Evolutionary conservation across 1,139 yeast species (phyloP).

Genomic region (Hyphopichia khmerensis): DNA sequence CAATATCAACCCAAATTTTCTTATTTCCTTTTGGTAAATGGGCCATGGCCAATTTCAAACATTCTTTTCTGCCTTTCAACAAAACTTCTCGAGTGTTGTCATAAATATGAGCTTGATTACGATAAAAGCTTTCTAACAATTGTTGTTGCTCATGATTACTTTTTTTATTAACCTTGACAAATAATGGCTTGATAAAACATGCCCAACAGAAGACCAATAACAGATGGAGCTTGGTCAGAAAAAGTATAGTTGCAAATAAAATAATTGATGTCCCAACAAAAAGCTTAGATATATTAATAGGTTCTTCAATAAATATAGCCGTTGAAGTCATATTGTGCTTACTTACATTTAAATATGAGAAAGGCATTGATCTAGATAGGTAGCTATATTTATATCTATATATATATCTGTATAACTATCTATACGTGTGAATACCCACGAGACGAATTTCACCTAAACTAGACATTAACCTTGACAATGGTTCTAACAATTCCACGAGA

Average conservation of each 20-base stretch:
- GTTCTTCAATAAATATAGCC: conserved; percentile 5
- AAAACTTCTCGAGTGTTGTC: conserved; percentile 66
- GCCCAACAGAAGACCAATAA: conserved; percentile 43
- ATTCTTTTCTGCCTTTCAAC: conserved; percentile 69
- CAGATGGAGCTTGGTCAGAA: conserved; percentile 23
- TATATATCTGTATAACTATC: not conserved
- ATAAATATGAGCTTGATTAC: conserved; percentile 73
- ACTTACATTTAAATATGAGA: too few relatives aligned
- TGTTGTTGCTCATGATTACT: conserved; percentile 53
- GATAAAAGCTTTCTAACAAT: conserved; percentile 69
- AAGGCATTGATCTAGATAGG: too few relatives aligned
- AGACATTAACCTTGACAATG: too few relatives aligned
- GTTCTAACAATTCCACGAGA: too few relatives aligned
- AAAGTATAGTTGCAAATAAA: conserved; percentile 9
- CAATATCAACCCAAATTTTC: conserved; percentile 79
- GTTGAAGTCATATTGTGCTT: conserved; percentile 1
- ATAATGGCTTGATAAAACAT: conserved; percentile 72
- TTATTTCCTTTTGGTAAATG: conserved; percentile 48
- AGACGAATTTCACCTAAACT: not conserved
- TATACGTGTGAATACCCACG: not conserved
- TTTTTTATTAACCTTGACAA: conserved; percentile 37
- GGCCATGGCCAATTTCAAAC: conserved; percentile 57
- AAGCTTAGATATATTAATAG: conserved; percentile 3
- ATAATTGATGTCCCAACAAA: not conserved
- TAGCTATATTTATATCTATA: too few relatives aligned